Percentiles rank a stretch among this genome's conserved stretches.
These are phyloP conservation scores for Camellia oleifera DNA, from an alignment of 179 eudicot species.

Conservation along the genomic window DNA sequence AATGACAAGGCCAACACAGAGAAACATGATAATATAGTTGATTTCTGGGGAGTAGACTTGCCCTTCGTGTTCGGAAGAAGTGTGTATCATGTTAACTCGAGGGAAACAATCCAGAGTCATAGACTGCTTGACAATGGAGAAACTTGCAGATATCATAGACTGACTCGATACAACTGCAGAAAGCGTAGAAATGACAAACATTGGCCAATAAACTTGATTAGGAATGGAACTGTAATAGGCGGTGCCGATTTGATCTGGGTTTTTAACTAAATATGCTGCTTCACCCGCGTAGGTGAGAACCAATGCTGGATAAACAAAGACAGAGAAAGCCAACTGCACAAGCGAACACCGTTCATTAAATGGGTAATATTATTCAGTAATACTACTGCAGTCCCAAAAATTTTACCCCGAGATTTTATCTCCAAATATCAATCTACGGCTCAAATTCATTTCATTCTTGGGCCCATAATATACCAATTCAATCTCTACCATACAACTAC, in stretches of 20 bases:
- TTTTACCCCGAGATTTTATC: no score
- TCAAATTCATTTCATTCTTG: no score
- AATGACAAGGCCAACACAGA: constrained; percentile 9
- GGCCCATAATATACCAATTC: no score
- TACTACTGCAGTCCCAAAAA: no score
- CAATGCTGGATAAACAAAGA: constrained; percentile 17
- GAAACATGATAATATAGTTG: constrained; percentile 14
- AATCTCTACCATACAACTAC: no score
- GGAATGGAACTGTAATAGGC: constrained; percentile 15
- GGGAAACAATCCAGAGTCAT: constrained; percentile 21
- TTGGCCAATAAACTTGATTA: constrained; percentile 15
- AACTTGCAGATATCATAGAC: constrained; percentile 20
- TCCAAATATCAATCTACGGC: no score
- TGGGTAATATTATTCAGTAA: no score
- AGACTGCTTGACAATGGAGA: constrained; percentile 17
- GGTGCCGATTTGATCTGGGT: constrained; percentile 5
- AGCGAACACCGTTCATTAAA: background rate
- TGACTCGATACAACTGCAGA: constrained; percentile 19
- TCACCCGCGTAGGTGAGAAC: constrained; percentile 16
- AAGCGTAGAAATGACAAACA: constrained; percentile 11
- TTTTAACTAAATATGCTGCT: constrained; percentile 8
- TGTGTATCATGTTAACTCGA: constrained; percentile 19
- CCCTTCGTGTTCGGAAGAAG: constrained; percentile 21
- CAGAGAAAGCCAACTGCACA: constrained; percentile 18
- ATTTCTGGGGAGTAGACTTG: constrained; percentile 17